Conservation (phyloP, 2,329 filamentous ascomycete species). For the Colletotrichum sp. region DNA sequence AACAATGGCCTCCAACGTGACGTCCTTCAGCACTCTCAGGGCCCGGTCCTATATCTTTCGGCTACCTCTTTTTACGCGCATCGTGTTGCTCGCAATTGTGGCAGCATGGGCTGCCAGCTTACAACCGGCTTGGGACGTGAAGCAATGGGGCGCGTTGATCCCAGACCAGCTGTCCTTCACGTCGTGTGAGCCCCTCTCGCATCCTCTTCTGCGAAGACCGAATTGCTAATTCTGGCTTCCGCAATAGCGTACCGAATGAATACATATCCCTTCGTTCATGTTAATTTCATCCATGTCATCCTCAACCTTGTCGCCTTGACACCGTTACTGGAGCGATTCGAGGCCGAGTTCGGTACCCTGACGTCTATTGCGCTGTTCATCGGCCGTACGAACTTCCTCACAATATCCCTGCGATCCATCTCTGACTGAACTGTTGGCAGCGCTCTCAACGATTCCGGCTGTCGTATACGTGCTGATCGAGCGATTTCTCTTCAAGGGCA, state of each 20-base stretch:
- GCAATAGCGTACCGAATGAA: constrained; percentile 85
- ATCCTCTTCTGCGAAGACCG: background rate
- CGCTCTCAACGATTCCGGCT: constrained; percentile 82
- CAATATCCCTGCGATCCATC: background rate
- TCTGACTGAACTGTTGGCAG: constrained; percentile 45
- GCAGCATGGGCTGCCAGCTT: constrained; percentile 68
- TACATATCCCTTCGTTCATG: constrained; percentile 88
- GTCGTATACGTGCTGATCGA: constrained; percentile 82
- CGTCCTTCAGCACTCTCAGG: constrained; percentile 70
- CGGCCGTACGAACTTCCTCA: constrained; percentile 73
- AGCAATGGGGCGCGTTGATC: constrained; percentile 79
- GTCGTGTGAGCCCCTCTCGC: constrained; percentile 68
- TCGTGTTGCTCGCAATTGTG: constrained; percentile 66
- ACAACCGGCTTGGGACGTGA: constrained; percentile 73
- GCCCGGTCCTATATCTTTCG: constrained; percentile 83
- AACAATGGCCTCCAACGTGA: constrained; percentile 10
- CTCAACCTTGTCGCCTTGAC: constrained; percentile 82
- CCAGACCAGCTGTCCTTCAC: constrained; percentile 76
- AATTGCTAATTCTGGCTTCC: background rate
- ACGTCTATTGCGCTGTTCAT: constrained; percentile 87
- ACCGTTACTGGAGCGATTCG: constrained; percentile 92
- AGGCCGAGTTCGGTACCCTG: constrained; percentile 89
- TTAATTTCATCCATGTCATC: constrained; percentile 79
- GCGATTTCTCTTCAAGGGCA: constrained; percentile 70
- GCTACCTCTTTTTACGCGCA: constrained; percentile 86